Evolutionary conservation across 495 filamentous ascomycete genomes (phyloP).

Genomic region (Penicillium coffeae): DNA sequence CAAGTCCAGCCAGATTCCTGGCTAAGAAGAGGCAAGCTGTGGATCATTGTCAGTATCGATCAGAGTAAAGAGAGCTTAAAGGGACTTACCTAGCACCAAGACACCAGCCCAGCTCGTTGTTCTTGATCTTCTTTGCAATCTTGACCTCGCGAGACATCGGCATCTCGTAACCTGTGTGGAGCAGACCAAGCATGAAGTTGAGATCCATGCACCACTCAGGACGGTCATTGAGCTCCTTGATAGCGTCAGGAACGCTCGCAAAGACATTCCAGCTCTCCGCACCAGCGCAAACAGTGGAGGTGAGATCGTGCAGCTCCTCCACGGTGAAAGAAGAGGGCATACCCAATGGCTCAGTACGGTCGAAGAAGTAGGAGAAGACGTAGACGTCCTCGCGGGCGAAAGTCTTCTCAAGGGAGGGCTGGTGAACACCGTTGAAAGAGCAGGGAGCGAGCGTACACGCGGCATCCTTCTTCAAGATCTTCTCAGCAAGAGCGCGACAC

Average conservation of each 20-base stretch:
- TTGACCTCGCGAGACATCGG: conserved; percentile 90
- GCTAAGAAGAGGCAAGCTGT: conserved; percentile 67
- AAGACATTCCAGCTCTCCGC: conserved; percentile 76
- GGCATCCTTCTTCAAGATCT: conserved; percentile 82
- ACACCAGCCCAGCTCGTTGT: conserved; percentile 96
- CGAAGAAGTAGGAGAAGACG: conserved; percentile 96
- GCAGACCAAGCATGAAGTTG: conserved; percentile 87
- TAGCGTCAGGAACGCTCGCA: conserved; percentile 62
- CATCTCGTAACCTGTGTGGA: conserved; percentile 98
- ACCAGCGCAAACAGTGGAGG: conserved; percentile 79
- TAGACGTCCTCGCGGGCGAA: conserved; percentile 90
- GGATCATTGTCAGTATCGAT: no score
- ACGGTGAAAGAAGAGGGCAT: conserved; percentile 96
- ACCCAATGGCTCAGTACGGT: conserved; percentile 84
- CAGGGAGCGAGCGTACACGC: conserved; percentile 81
- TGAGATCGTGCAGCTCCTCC: conserved; percentile 77
- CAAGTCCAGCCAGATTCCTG: conserved; percentile 75
- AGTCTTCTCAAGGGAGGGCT: conserved; percentile 88
- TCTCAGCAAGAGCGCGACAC: conserved; percentile 86
- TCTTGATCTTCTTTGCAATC: conserved; percentile 98
- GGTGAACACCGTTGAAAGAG: conserved; percentile 96
- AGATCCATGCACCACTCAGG: conserved; percentile 92
- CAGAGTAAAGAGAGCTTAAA: no score
- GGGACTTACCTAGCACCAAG: conserved; percentile 78
- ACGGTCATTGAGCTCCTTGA: conserved; percentile 67